Evolutionary conservation across 305 asterid species (phyloP).

Genomic region (Solanum hybrid): DNA sequence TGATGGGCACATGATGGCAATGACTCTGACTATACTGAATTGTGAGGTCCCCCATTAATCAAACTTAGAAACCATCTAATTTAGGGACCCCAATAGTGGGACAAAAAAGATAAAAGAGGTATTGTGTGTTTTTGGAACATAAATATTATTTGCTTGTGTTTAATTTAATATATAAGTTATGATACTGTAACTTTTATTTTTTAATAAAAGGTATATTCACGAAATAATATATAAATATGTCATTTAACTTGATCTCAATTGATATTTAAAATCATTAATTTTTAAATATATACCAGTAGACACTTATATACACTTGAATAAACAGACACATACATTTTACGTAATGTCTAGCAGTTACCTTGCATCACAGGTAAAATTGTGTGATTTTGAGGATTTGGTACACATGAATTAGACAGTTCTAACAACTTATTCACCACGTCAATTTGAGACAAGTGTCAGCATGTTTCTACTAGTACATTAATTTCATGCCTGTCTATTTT

Average conservation of each 20-base stretch:
- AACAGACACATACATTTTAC: background rate
- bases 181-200: background rate
- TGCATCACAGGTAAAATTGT: background rate
- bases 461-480: background rate
- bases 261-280: background rate
- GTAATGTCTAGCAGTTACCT: background rate
- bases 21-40: background rate
- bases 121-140: background rate
- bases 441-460: background rate
- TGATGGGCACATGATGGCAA: background rate
- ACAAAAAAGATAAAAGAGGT: background rate
- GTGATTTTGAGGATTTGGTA: background rate
- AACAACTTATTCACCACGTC: background rate
- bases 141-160: background rate
- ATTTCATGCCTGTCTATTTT: background rate
- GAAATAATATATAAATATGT: background rate
- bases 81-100: background rate
- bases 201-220: background rate
- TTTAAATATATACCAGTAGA: background rate
- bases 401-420: background rate
- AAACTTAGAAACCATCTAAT: background rate
- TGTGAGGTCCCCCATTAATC: background rate
- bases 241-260: background rate
- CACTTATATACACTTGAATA: background rate
- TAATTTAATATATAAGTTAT: no score